Conservation (phyloP, 192 early-diverging fungal genomes). For the Mortierella alpina region DNA sequence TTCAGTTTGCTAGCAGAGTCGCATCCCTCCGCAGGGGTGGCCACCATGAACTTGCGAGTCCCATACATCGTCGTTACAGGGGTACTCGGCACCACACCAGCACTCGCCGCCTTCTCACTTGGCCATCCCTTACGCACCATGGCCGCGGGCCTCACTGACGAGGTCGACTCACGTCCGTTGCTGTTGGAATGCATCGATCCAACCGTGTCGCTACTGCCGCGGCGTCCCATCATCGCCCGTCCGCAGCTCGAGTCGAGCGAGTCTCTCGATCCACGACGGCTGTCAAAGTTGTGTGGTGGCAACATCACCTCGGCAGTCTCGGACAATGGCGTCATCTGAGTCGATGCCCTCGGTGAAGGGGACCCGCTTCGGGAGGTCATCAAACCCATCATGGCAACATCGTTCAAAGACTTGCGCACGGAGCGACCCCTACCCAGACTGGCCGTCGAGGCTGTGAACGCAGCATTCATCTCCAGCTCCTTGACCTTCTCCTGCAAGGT, state of each 20-base stretch:
- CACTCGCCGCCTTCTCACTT: conserved; percentile 49
- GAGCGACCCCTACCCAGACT: conserved; percentile 25
- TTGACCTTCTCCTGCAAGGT: conserved; percentile 47
- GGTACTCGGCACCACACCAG: conserved; percentile 42
- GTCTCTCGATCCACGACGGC: conserved; percentile 35
- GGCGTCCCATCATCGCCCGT: not conserved
- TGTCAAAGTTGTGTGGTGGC: conserved; percentile 11
- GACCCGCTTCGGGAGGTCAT: conserved; percentile 36
- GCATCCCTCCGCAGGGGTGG: not conserved
- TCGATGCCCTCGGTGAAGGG: conserved; percentile 31
- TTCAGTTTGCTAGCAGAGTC: conserved; percentile 19
- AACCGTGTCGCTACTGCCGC: conserved; percentile 44
- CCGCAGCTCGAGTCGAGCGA: conserved; percentile 17
- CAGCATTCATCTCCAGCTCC: conserved; percentile 50
- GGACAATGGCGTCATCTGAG: conserved; percentile 25
- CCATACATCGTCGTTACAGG: conserved; percentile 25
- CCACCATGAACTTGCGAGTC: conserved; percentile 49
- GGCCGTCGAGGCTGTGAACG: conserved; percentile 20
- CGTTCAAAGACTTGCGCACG: conserved; percentile 41
- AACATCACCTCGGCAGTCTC: conserved; percentile 12
- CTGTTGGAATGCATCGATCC: conserved; percentile 11
- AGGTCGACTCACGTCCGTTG: conserved; percentile 37
- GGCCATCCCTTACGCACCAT: conserved; percentile 53
- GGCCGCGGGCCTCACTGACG: conserved; percentile 26
- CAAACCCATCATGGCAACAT: conserved; percentile 33